These are phyloP conservation scores for Takakia lepidozioides DNA, from an alignment of 225 moss, liverwort and hornwort species.

Conservation along the genomic window DNA sequence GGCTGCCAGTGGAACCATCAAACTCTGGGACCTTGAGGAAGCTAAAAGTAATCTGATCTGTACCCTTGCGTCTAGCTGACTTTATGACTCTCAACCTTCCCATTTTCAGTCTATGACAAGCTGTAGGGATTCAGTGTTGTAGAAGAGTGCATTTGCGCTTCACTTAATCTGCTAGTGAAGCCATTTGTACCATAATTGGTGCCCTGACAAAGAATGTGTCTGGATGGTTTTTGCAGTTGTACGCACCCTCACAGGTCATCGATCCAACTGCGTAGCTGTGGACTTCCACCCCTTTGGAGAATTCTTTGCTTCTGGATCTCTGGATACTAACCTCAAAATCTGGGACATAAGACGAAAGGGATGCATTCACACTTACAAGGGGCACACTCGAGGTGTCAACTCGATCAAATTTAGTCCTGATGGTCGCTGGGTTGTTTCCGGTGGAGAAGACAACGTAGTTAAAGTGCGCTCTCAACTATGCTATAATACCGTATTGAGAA, in stretches of 20 bases:
- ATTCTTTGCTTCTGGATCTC: conserved; percentile 97
- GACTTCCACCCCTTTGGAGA: conserved; percentile 99
- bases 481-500: too few relatives aligned
- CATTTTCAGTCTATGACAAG: too few relatives aligned
- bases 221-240: too few relatives aligned
- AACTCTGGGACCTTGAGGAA: conserved; percentile 99
- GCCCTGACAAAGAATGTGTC: too few relatives aligned
- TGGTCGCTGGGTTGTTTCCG: conserved; percentile 98
- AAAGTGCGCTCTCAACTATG: conserved; percentile 58
- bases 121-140: too few relatives aligned
- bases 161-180: too few relatives aligned
- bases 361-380: conserved; percentile 97
- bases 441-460: conserved; percentile 92
- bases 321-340: conserved; percentile 97
- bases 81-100: too few relatives aligned
- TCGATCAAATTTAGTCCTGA: conserved; percentile 97
- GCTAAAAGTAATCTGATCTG: conserved; percentile 80
- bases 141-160: too few relatives aligned
- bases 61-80: too few relatives aligned
- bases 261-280: conserved; percentile 97
- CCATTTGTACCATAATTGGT: too few relatives aligned
- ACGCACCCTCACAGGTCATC: conserved; percentile 95
- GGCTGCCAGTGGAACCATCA: conserved; percentile 96
- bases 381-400: conserved; percentile 91
- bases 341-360: conserved; percentile 98